These are phyloP conservation scores for Capsaspora owczarzaki DNA, from an alignment of 78 protist species.

Conservation along the genomic window DNA sequence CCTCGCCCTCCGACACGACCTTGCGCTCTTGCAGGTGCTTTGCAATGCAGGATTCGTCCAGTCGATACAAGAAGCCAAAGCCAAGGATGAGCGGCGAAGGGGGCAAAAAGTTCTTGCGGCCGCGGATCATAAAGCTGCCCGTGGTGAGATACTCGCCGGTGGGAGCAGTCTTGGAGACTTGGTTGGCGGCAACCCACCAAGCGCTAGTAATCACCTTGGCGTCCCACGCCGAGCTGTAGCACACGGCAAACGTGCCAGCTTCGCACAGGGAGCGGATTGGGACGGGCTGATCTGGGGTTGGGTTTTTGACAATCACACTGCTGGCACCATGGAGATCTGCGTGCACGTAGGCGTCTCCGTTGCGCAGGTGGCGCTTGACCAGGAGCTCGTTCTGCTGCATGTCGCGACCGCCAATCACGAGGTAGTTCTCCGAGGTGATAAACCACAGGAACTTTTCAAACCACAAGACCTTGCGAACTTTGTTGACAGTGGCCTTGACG, in stretches of 20 bases:
- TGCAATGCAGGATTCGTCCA: slow-evolving; percentile 49
- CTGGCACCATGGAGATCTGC: slow-evolving; percentile 90
- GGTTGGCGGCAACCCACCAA: slow-evolving; percentile 87
- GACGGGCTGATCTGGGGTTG: slow-evolving; percentile 4
- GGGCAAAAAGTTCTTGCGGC: slow-evolving; percentile 73
- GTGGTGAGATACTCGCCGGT: slow-evolving; percentile 86
- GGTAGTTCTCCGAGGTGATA: slow-evolving; percentile 71
- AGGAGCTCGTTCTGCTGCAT: slow-evolving; percentile 90
- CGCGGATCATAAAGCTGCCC: slow-evolving; percentile 80
- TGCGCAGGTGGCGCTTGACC: slow-evolving; percentile 43
- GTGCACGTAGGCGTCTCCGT: slow-evolving; percentile 86
- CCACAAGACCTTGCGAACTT: slow-evolving; percentile 79
- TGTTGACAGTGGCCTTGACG: slow-evolving; percentile 22
- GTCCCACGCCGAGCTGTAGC: slow-evolving; percentile 80
- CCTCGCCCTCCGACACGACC: slow-evolving; percentile 12
- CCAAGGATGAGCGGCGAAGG: slow-evolving; percentile 82
- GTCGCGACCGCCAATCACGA: slow-evolving; percentile 88
- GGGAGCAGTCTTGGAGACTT: slow-evolving; percentile 85
- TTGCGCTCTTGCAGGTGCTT: slow-evolving; percentile 39
- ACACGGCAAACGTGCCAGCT: slow-evolving; percentile 51
- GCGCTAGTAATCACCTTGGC: slow-evolving; percentile 70
- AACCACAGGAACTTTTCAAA: slow-evolving; percentile 97
- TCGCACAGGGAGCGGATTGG: slow-evolving; percentile 48
- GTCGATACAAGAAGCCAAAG: slow-evolving; percentile 23
- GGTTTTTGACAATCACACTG: slow-evolving; percentile 61